phyloP scores from a whole-genome alignment of 176 grass and related monocot species.

The sorghum (Sorghum bicolor) region Sorghum_bicolor_NCBIv3 NC_012879.2:58311001-58311500 shows the following conservation, averaged over 20 bases:
- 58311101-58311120: neutral
- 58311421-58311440: slow-evolving; percentile 45
- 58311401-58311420: slow-evolving; percentile 8
- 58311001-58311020: neutral
- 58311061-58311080: neutral
- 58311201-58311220: slow-evolving; percentile 39
- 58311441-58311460: slow-evolving; percentile 43
- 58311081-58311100: neutral
- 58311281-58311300: slow-evolving; percentile 49
- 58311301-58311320: neutral
- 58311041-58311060: neutral
- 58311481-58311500: slow-evolving; percentile 41
- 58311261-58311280: slow-evolving; percentile 17
- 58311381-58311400: neutral
- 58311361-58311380: neutral
- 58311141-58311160: neutral
- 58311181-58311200: slow-evolving; percentile 16
- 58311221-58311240: slow-evolving; percentile 17
- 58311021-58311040: too few species aligned
- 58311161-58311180: slow-evolving; percentile 31
- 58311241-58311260: neutral
- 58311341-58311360: neutral
- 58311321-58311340: slow-evolving; percentile 34
- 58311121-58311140: slow-evolving; percentile 37
- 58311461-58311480: slow-evolving; percentile 20